Evolutionary conservation across 129 eudicot genomes (phyloP), one percentile per base, ranked within the genome.

Genomic region (Flaveria ramosissima): DNA sequence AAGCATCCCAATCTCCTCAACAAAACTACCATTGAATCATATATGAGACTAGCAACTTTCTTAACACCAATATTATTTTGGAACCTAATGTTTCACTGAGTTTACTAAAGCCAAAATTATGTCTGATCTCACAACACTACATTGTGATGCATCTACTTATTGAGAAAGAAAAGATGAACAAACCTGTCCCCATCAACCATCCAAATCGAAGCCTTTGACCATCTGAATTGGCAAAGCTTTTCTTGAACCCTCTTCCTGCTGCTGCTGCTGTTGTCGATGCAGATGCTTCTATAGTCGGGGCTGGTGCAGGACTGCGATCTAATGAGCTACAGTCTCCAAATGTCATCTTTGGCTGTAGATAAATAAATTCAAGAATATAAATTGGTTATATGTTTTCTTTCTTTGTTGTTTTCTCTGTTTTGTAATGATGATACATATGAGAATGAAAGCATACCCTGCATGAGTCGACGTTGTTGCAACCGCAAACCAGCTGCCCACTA

Each of bases 401-500:
- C 20, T 23, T 17, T 73, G 39, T 21, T 13, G 23, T 21, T 14
- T 27, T 26, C 2, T 14, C 12, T 0, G 9, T 3, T 27, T 62
- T 17, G 6, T 27, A 62, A 1, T 27, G 67, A 3, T 60, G 9
- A 64, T 76, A 57, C 21, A 36, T 75, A 6, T 65, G 23, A 43
- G 14, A 23, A 45, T 19, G 64, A 67, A 62, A 66, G 63, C 85
- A 71, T 66, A 94, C 97, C 97, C 81, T 84, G 97, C 96, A 94
- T 51, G 76, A 64, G 71, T 81, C 65, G 71, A 94, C 82, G 55
- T 21, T 82, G 48, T 60, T 67, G 72, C 98, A 94, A 15, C 97
- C 96, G 65, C 97, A 94, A 56, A 86, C 73, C 12, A 89, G 90
- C 36, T 87, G 84, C 4, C 98, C 98, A 52, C 89, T 94, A 17